Evolutionary conservation across 495 filamentous ascomycete species (phyloP), one percentile per base, ranked within the genome.

Genomic region (Amniculicola lignicola): DNA sequence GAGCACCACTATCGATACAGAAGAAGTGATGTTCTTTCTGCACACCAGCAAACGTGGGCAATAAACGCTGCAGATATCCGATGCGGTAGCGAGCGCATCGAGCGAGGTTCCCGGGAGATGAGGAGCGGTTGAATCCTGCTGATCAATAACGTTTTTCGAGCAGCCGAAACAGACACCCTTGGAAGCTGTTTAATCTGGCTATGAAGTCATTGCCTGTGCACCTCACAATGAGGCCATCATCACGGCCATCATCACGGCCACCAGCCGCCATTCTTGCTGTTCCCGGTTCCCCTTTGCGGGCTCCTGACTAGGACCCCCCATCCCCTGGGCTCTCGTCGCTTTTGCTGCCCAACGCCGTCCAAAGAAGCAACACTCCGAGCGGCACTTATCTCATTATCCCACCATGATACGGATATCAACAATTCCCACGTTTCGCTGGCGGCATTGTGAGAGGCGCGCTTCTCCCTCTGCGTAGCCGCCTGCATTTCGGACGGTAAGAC

Each of bases 141-240:
- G 56, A 53, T 59, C 56, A 37, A 43, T 22, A 31, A n/a, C 41
- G 10, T 22, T 7, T 43, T 40, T 7, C 48, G 50, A 59, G 41
- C 49, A 48, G 31, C 42, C 56, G 41, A 36, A 36, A 3, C 37
- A 51, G 19, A 45, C 14, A 21, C 14, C 12, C 25, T 40, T 9
- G 29, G 24, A 1, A n/a, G n/a, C n/a, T n/a, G n/a, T n/a, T n/a
- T n/a, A n/a, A n/a, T n/a, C n/a, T n/a, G n/a, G 11, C 6, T 40
- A 60, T 60, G 57, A 60, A 53, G 57, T 60, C 57, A 60, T 60
- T 33, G 49, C 41, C 19, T 16, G 35, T 39, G 10, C 29, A 23
- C 47, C 16, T 51, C 33, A 47, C 43, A 4, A 5, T 31, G 25
- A n/a, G 15, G 12, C 46, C 16, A 21, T 18, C 29, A 38, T 6